phyloP scores from a whole-genome alignment of 306 rosid genomes.

The Abrus precatorius region DNA sequence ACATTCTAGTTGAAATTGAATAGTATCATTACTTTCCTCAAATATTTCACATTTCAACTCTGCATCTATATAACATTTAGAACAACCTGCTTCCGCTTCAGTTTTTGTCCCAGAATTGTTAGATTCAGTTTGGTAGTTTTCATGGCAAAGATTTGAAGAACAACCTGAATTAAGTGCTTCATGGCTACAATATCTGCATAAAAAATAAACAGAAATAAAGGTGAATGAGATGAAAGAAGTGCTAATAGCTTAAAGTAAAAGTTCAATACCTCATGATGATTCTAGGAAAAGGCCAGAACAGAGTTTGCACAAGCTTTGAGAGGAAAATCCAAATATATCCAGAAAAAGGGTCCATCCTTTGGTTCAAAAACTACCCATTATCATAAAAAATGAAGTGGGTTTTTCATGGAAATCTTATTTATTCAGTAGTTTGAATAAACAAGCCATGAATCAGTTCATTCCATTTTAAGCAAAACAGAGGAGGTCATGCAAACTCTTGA shows the following conservation, averaged over 20 bases:
- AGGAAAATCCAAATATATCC: conserved; percentile 55
- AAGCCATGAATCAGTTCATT: conserved; percentile 49
- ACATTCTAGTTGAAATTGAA: background rate
- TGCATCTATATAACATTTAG: conserved; percentile 10
- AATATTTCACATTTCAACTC: conserved; percentile 33
- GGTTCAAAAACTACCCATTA: background rate
- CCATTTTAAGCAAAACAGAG: conserved; percentile 59
- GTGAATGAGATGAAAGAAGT: background rate
- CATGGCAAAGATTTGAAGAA: conserved; percentile 24
- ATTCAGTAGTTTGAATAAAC: conserved; percentile 14
- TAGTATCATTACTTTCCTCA: background rate
- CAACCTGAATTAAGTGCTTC: conserved; percentile 1
- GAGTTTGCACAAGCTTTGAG: conserved; percentile 54
- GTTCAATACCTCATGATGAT: conserved; percentile 61
- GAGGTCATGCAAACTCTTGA: conserved; percentile 53
- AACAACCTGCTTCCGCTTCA: background rate
- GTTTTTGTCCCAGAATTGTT: conserved; percentile 32
- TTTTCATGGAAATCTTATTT: background rate
- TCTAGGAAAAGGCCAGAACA: conserved; percentile 55
- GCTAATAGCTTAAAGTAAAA: background rate
- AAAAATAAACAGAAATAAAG: background rate
- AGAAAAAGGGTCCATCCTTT: conserved; percentile 48
- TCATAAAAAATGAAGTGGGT: conserved; percentile 49
- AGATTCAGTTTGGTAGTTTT: conserved; percentile 30
- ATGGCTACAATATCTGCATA: conserved; percentile 45